Evolutionary conservation across 306 rosid species (phyloP).

Genomic region (Medicago truncatula): DNA sequence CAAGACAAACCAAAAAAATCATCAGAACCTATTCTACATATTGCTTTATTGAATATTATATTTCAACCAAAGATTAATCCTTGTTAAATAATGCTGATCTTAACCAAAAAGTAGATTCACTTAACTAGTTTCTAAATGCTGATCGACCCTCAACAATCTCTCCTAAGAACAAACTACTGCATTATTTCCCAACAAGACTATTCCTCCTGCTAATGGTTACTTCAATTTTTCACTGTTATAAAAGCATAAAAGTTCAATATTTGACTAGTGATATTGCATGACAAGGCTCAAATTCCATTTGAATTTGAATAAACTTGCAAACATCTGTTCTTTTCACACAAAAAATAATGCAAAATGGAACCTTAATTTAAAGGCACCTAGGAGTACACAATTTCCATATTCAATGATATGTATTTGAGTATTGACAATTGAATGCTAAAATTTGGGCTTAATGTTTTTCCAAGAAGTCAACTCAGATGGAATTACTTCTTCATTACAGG

Average conservation of each 20-base stretch:
- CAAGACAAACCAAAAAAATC: no score
- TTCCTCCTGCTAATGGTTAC: background rate
- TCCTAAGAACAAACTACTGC: background rate
- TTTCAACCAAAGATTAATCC: background rate
- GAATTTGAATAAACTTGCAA: background rate
- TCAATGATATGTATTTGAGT: background rate
- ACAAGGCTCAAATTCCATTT: background rate
- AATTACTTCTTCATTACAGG: constrained; percentile 63
- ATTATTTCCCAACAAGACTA: background rate
- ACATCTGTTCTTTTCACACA: background rate
- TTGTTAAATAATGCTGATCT: background rate
- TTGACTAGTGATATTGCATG: background rate
- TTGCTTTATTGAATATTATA: no score
- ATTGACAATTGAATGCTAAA: constrained; percentile 21
- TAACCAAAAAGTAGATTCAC: background rate
- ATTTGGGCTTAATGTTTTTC: constrained; percentile 50
- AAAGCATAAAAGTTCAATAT: background rate
- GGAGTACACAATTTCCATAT: background rate
- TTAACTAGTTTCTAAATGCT: background rate
- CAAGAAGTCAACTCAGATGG: constrained; percentile 82
- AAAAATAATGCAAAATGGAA: background rate
- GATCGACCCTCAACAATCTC: background rate
- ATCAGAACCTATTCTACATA: background rate
- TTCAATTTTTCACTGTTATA: background rate
- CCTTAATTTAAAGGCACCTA: background rate